phyloP scores from a whole-genome alignment of 768 basidiomycete species.

The button mushroom (Agaricus bisporus) region DNA sequence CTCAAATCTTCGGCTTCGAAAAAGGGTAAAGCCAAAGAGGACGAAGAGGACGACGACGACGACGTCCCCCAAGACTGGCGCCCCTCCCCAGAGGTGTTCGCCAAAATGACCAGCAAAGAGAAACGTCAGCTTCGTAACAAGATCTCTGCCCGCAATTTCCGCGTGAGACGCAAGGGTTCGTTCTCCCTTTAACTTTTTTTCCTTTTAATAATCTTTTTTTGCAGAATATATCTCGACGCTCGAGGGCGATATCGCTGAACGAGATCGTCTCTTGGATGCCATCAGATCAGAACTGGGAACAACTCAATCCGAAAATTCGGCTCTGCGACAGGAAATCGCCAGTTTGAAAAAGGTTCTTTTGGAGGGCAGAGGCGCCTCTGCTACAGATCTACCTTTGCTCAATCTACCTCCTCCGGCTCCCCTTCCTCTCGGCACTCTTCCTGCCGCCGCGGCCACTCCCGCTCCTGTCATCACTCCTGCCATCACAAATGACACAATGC shows the following conservation, averaged over 20 bases:
- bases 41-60: conserved; percentile 40
- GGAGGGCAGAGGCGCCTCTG: conserved; percentile 47
- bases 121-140: conserved; percentile 96
- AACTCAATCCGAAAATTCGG: conserved; percentile 75
- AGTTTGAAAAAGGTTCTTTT: conserved; percentile 71
- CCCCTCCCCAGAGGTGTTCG: conserved; percentile 87
- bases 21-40: conserved; percentile 21
- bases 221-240: conserved; percentile 92
- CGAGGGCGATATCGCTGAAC: conserved; percentile 88
- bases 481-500: too few species aligned
- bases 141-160: conserved; percentile 91
- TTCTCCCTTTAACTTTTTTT: conserved; percentile 13
- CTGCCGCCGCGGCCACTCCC: not conserved
- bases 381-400: conserved; percentile 25
- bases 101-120: conserved; percentile 93
- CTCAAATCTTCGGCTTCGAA: conserved; percentile 13
- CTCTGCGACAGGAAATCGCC: conserved; percentile 71
- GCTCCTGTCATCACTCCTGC: not conserved
- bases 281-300: conserved; percentile 80
- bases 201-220: not conserved
- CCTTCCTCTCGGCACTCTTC: conserved; percentile 26
- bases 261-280: conserved; percentile 84
- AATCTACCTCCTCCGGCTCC: conserved; percentile 48
- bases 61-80: conserved; percentile 75
- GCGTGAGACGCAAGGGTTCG: conserved; percentile 88